Percentiles rank a stretch among this genome's conserved stretches.
Conservation (phyloP, 2,329 filamentous ascomycete genomes). For the Fusarium nematophilum region DNA sequence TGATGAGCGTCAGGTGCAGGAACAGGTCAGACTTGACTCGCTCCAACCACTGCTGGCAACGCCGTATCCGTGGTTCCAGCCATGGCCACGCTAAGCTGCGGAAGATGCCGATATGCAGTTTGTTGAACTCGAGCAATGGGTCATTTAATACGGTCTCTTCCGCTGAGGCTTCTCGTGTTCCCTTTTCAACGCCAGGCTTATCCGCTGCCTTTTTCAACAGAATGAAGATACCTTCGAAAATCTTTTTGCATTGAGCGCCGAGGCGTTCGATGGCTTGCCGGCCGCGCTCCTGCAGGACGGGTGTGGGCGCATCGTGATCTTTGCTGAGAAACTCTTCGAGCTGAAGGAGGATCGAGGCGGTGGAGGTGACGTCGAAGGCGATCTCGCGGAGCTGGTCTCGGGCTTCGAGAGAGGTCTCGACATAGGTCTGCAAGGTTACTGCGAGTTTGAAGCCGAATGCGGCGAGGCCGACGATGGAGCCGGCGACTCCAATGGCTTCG, state of each 20-base stretch:
- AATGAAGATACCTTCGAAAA: not conserved
- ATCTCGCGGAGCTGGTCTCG: not conserved
- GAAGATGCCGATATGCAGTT: not conserved
- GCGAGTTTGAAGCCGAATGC: constrained; percentile 1
- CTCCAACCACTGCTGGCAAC: not conserved
- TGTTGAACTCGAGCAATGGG: not conserved
- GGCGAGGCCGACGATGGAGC: constrained; percentile 4
- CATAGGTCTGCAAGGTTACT: not conserved
- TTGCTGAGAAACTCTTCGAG: not conserved
- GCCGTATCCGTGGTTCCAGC: too few relatives aligned
- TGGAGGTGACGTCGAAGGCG: constrained; percentile 1
- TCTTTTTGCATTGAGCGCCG: not conserved
- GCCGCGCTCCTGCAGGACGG: not conserved
- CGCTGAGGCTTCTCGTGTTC: not conserved
- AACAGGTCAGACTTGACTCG: not conserved
- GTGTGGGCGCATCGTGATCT: not conserved
- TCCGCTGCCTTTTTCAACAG: not conserved
- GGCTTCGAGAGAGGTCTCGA: not conserved
- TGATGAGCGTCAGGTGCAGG: not conserved
- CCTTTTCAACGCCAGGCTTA: not conserved
- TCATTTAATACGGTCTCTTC: not conserved
- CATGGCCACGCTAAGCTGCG: not conserved
- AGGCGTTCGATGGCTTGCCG: not conserved
- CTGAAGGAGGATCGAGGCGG: not conserved
- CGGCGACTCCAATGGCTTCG: constrained; percentile 1